Base-by-base conservation (phyloP, 2,329 filamentous ascomycete genomes). In the Pseudocercospora macadamiae region DNA sequence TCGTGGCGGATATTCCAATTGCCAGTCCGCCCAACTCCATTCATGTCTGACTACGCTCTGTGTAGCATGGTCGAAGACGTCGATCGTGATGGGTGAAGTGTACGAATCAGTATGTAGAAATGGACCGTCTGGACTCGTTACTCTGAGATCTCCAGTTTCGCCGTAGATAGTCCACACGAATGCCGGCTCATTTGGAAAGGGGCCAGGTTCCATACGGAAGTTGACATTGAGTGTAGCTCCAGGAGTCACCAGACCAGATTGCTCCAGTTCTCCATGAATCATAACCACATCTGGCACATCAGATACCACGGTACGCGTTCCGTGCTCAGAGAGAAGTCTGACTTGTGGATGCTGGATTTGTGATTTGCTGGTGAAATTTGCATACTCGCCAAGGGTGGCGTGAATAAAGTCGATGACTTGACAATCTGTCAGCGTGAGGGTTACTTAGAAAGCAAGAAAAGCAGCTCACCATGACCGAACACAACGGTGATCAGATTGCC, bases 161-260 rank as follows among this genome's bases (percentile, higher is more conserved):
- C 57, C 51, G 5, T 59, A 55, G 34, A 59, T 54, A 1, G 42
- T 30, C 57, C 57, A 59, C 2, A 39, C 51, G 18, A 59, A 37
- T n/a, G 51, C 51, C 6, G 57, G 51, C 9, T 45, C 34, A 21
- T 34, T 45, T 30, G 52, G 52, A 26, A 51, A 59, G 1, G 51
- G 30, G n/a, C 39, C 34, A 0, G 36, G 36, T 18, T 37, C 57
- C 57, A 51, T 45, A 21, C 57, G 51, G 12, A 54, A 42, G 23
- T 54, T 26, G 32, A 54, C 21, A 14, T 30, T 34, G 9, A 59
- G 28, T 14, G 54, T 30, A 5, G 51, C 56, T 7, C 56, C 56
- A 10, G 49, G 45, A n/a, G 32, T 16, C 3, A 36, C 32, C 4
- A 3, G 16, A n/a, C 8, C 16, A 8, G 32, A 36, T 16, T 12